These are phyloP conservation scores for Solanum dulcamara DNA, from an alignment of 257 asterid genomes.

Conservation along the genomic window DNA sequence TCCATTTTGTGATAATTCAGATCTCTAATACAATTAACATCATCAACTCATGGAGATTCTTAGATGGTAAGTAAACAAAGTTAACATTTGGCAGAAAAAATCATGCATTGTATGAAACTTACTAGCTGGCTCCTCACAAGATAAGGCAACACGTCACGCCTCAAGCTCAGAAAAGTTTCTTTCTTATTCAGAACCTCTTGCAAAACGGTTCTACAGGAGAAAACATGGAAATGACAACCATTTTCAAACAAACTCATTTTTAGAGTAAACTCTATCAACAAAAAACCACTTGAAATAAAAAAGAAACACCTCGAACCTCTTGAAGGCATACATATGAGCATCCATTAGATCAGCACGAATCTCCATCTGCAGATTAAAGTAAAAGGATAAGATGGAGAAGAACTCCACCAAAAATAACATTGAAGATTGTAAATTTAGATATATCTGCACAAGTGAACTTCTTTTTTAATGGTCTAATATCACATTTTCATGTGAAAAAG, in stretches of 20 bases:
- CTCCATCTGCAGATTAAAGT: conserved; percentile 61
- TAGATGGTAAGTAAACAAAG: background rate
- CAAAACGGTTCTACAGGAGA: conserved; percentile 52
- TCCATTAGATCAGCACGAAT: conserved; percentile 93
- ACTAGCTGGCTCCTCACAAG: conserved; percentile 93
- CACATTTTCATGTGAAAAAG: background rate
- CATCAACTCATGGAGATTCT: background rate
- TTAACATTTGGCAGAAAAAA: background rate
- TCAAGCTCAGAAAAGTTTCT: conserved; percentile 66
- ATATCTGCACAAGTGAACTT: background rate
- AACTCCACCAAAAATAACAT: background rate
- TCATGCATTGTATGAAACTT: conserved; percentile 17
- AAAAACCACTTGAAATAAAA: conserved; percentile 7
- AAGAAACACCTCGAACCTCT: conserved; percentile 57
- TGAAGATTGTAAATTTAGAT: background rate
- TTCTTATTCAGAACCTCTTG: conserved; percentile 75
- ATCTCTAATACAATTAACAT: conserved; percentile 42
- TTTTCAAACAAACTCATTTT: background rate
- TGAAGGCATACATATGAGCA: conserved; percentile 96
- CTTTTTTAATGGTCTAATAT: background rate
- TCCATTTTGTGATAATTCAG: conserved; percentile 61
- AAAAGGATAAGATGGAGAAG: conserved; percentile 1
- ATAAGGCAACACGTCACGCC: conserved; percentile 91
- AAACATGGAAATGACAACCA: conserved; percentile 4
- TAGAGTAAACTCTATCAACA: background rate